These are phyloP conservation scores for Pseudisothecium myosuroides DNA, from an alignment of 225 moss, liverwort and hornwort species.

Conservation along the genomic window DNA sequence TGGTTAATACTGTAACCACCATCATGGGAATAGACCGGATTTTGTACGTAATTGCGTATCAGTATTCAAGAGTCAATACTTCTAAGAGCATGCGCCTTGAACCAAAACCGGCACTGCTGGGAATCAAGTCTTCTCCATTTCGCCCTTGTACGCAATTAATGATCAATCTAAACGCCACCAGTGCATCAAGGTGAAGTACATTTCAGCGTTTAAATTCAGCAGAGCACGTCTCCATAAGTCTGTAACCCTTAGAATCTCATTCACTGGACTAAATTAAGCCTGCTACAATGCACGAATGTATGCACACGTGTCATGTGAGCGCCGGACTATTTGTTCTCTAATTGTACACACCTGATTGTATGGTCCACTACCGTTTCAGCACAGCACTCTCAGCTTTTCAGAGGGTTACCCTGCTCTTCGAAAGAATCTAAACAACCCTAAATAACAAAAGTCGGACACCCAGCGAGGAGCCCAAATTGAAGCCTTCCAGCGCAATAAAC, in stretches of 20 bases:
- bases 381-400: background rate
- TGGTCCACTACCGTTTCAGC: background rate
- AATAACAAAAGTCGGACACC: conserved; percentile 30
- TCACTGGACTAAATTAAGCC: background rate
- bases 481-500: conserved; percentile 22
- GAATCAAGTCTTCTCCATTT: background rate
- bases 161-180: background rate
- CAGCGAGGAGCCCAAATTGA: conserved; percentile 11
- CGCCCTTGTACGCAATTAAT: background rate
- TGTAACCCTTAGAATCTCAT: background rate
- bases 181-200: background rate
- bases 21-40: no score
- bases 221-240: background rate
- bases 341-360: background rate
- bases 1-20: no score
- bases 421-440: conserved; percentile 11
- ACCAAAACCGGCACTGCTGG: background rate
- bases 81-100: no score
- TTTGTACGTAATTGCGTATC: no score
- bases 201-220: background rate
- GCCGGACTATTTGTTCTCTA: background rate
- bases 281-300: background rate
- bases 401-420: background rate
- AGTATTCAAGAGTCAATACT: background rate
- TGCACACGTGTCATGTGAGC: background rate